Evolutionary conservation across 2,329 filamentous ascomycete species (phyloP), one percentile per base, ranked within the genome.

Genomic region (Intubia oerlemansii): DNA sequence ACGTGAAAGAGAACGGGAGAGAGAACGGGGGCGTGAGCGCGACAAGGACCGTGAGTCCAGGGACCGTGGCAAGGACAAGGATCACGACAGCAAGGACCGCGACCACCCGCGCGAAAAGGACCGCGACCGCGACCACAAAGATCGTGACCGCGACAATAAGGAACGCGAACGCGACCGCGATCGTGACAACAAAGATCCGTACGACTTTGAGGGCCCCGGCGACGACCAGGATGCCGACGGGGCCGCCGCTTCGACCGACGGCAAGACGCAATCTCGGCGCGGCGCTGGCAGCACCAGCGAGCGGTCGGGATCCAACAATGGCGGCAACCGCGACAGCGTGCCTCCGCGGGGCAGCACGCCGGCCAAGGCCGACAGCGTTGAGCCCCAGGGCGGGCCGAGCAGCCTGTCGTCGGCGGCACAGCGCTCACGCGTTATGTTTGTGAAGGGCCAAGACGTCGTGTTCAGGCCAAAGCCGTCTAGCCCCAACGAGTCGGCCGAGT

Each of bases 371-470:
- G 63, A 66, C 36, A 66, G 62, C 41, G 61, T 57, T 18, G 61
- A 66, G 43, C 62, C 62, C 2, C 59, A 59, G 21, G 53, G 42
- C 7, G 35, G 8, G n/a, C 38, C 15, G 39, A 25, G 27, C 2
- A 21, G 24, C 17, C 25, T 30, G 30, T 46, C 52, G 5, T 49
- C 53, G 2, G 52, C 50, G 31, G 43, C 39, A 30, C 46, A 43
- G 36, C 51, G 51, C 13, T 54, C 60, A 32, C 68, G 66, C 43
- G 54, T 70, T 17, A 51, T 57, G 10, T 74, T 72, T 38, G 51
- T 55, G 33, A 63, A 65, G 37, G 62, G 62, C n/a, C 67, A 72
- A 36, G 62, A 70, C 33, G 69, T 75, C 5, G 69, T 68, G 1
- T 75, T 74, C 49, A 68, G 66, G 39, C 62, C 67, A 2, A 72